These are phyloP conservation scores for Ambrosia artemisiifolia DNA, from an alignment of 129 eudicot genomes.

Conservation along the genomic window DNA sequence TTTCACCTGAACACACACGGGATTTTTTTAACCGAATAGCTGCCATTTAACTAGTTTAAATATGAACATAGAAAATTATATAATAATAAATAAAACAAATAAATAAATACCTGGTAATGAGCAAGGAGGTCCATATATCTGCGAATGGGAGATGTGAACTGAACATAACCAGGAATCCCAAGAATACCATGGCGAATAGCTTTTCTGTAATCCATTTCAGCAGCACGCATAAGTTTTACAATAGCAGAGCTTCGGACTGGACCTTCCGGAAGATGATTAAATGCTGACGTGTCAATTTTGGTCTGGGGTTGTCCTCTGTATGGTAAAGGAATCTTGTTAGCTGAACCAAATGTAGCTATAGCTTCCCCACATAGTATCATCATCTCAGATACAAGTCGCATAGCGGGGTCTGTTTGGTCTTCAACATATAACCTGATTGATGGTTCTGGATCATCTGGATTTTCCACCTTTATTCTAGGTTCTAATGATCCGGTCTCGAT, in stretches of 20 bases:
- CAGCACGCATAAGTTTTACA: constrained; percentile 78
- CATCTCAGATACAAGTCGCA: constrained; percentile 97
- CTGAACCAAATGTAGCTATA: constrained; percentile 79
- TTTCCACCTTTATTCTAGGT: constrained; percentile 78
- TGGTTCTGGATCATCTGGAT: constrained; percentile 94
- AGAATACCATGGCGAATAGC: constrained; percentile 84
- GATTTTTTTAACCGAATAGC: background rate
- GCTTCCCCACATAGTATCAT: constrained; percentile 99
- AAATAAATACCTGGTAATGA: constrained; percentile 75
- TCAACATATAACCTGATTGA: constrained; percentile 77
- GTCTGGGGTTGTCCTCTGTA: constrained; percentile 95
- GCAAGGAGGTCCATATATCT: constrained; percentile 99
- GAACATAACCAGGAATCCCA: constrained; percentile 98
- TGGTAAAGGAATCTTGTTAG: constrained; percentile 68
- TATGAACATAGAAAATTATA: background rate
- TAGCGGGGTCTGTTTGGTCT: constrained; percentile 85
- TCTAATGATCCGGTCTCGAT: constrained; percentile 69
- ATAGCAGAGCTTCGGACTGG: constrained; percentile 86
- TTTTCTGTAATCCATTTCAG: constrained; percentile 92
- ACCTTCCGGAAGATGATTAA: constrained; percentile 94
- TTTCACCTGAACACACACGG: constrained; percentile 59
- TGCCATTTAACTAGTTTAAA: background rate
- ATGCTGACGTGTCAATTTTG: constrained; percentile 67
- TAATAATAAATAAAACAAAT: background rate
- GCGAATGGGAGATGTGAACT: constrained; percentile 95